Evolutionary conservation across 306 rosid species (phyloP).

Genomic region (Cucurbita maxima): DNA sequence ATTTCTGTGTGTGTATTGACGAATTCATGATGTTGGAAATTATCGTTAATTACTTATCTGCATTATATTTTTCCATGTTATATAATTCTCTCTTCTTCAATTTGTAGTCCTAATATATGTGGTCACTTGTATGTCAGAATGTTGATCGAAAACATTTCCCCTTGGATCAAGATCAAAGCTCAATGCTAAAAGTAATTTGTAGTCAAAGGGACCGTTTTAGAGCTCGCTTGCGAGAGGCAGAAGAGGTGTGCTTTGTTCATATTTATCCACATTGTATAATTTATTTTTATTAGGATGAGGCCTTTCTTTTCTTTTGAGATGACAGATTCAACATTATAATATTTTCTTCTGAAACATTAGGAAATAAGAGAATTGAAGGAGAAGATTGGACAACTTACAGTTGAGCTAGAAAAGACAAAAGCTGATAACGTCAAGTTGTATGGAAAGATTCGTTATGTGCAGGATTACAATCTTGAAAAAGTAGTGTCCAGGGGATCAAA

Average conservation of each 20-base stretch:
- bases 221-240: conserved; percentile 81
- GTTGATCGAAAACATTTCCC: conserved; percentile 47
- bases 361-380: conserved; percentile 88
- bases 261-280: neutral
- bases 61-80: neutral
- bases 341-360: conserved; percentile 27
- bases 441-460: conserved; percentile 95
- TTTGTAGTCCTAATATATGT: conserved; percentile 10
- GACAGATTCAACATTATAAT: neutral
- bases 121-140: conserved; percentile 33
- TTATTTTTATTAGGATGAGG: neutral
- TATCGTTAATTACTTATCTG: neutral
- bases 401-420: conserved; percentile 74
- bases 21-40: neutral
- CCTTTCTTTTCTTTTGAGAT: neutral
- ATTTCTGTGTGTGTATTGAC: neutral
- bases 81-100: neutral
- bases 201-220: conserved; percentile 95
- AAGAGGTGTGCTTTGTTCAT: conserved; percentile 45
- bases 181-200: conserved; percentile 97
- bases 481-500: conserved; percentile 90
- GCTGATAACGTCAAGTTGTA: conserved; percentile 94
- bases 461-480: conserved; percentile 85
- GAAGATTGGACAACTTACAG: conserved; percentile 63
- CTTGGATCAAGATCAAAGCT: conserved; percentile 76